phyloP scores from a whole-genome alignment of 2,329 filamentous ascomycete genomes.

The Penicillium concentricum region DNA sequence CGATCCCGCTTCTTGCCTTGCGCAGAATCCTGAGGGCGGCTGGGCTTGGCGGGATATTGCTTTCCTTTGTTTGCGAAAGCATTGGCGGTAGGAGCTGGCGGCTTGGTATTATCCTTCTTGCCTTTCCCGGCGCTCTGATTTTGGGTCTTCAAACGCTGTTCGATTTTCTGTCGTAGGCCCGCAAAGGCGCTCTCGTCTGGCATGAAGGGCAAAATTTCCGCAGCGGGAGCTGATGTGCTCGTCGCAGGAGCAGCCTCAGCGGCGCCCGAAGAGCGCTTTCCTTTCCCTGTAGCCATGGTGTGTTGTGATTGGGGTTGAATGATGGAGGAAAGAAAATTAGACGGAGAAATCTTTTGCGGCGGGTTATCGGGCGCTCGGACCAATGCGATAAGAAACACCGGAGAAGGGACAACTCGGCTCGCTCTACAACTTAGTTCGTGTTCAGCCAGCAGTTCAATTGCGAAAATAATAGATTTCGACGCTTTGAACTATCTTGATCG shows the following conservation, averaged over 20 bases:
- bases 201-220: conserved; percentile 25
- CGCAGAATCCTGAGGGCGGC: conserved; percentile 26
- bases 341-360: conserved; percentile 31
- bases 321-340: conserved; percentile 21
- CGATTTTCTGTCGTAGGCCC: conserved; percentile 43
- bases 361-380: conserved; percentile 28
- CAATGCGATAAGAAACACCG: conserved; percentile 25
- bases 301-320: conserved; percentile 14
- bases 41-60: conserved; percentile 14
- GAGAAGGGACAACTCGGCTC: conserved; percentile 4
- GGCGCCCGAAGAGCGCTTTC: conserved; percentile 33
- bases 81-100: conserved; percentile 18
- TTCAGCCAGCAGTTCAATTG: background rate
- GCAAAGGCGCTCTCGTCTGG: conserved; percentile 42
- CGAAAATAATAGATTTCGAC: conserved; percentile 1
- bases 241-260: conserved; percentile 16
- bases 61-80: conserved; percentile 31
- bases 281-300: conserved; percentile 42
- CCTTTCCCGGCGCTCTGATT: conserved; percentile 32
- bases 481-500: background rate
- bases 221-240: conserved; percentile 16
- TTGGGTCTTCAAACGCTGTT: conserved; percentile 40
- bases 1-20: conserved; percentile 48
- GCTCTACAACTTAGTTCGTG: conserved; percentile 10
- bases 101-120: conserved; percentile 32